Conservation (phyloP, 345 rosid genomes). For the Euphorbia peplus region DNA sequence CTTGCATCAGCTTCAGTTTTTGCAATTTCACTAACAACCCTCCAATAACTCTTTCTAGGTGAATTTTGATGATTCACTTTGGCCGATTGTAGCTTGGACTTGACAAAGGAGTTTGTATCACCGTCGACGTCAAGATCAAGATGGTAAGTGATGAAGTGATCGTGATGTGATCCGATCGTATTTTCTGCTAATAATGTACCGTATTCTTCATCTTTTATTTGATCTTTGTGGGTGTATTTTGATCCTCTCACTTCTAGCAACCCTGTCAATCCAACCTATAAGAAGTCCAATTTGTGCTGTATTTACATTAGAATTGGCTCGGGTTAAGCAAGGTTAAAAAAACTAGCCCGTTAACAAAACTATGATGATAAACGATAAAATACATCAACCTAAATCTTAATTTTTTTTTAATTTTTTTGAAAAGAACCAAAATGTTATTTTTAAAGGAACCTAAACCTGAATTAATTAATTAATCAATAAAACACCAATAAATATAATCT, state of each 20-base stretch:
- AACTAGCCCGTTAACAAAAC: too few species aligned
- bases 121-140: constrained; percentile 81
- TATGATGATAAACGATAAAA: too few species aligned
- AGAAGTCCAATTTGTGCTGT: too few species aligned
- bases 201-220: constrained; percentile 38
- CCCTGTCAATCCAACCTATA: constrained; percentile 53
- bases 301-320: too few species aligned
- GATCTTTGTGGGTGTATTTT: constrained; percentile 28
- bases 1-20: constrained; percentile 64
- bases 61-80: constrained; percentile 23
- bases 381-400: too few species aligned
- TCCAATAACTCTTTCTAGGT: constrained; percentile 73
- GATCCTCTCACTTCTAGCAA: constrained; percentile 41
- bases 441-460: too few species aligned
- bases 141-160: constrained; percentile 72
- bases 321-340: too few species aligned
- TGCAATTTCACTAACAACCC: constrained; percentile 53
- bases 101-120: constrained; percentile 57
- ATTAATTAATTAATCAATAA: too few species aligned
- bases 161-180: constrained; percentile 44
- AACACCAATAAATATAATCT: too few species aligned
- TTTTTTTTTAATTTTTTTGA: too few species aligned
- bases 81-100: constrained; percentile 33
- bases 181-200: constrained; percentile 51
- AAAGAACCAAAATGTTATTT: too few species aligned